phyloP scores from a whole-genome alignment of 177 flowering plant species.

The Vitis hybrid region DNA sequence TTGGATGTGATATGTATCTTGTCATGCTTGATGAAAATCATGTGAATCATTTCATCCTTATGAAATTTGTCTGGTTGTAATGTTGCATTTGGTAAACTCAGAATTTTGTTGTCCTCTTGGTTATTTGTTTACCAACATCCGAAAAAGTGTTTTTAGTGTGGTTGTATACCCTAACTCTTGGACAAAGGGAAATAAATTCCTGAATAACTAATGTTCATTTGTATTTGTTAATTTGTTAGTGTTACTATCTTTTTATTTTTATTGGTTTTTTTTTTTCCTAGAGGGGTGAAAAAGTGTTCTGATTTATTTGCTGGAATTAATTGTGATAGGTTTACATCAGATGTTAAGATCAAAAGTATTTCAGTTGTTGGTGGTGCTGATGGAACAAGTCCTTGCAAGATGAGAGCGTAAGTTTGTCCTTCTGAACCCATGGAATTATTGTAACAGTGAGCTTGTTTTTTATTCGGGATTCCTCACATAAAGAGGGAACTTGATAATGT shows the following conservation, averaged over 20 bases:
- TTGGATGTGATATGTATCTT: background rate
- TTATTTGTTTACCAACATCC: background rate
- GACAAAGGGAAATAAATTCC: too few species aligned
- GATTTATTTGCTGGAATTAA: background rate
- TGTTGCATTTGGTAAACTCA: background rate
- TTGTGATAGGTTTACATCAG: slow-evolving; percentile 75
- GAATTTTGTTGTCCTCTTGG: background rate
- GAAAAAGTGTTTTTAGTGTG: too few species aligned
- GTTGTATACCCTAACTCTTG: too few species aligned
- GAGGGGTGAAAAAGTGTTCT: background rate
- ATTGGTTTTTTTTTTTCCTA: background rate
- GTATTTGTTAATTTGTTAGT: background rate
- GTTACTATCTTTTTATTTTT: background rate
- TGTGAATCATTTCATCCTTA: background rate
- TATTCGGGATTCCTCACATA: too few species aligned
- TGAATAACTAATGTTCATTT: background rate
- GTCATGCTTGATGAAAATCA: background rate
- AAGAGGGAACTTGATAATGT: background rate
- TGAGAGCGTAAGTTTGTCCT: slow-evolving; percentile 82
- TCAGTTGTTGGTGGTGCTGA: slow-evolving; percentile 93
- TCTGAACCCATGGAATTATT: background rate
- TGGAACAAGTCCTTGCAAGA: slow-evolving; percentile 93
- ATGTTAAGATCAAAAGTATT: slow-evolving; percentile 95
- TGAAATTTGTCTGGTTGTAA: background rate
- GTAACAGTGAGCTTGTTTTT: too few species aligned